Evolutionary conservation across 2,329 filamentous ascomycete genomes (phyloP), one percentile per base, ranked within the genome.

Genomic region (Cercospora sp.): DNA sequence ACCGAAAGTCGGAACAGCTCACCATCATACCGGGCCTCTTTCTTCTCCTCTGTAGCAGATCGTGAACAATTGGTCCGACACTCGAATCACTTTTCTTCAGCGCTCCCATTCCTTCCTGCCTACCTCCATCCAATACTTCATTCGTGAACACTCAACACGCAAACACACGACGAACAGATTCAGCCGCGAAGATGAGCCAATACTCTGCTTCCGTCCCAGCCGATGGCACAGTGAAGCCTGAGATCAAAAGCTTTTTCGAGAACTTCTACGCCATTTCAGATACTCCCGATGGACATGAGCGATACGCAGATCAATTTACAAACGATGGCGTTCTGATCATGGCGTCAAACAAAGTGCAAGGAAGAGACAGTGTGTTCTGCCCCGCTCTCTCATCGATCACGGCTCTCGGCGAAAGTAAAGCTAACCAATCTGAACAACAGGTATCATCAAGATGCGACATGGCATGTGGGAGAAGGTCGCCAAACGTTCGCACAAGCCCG

Each of bases 381-480:
- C 33, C 13, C 42, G 20, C 53, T 28, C 33, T 16, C n/a, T 10
- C 18, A 23, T 60, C 10, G n/a, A 55, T 42, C 36, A 42, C 36
- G 36, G 36, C 16, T 42, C 1, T 42, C 36, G 36, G 36, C 0
- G 2, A 42, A 42, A n/a, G n/a, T 42, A 42, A 42, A 42, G 36
- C 36, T 42, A 42, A 42, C 36, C 16, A n/a, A n/a, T 42, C 36
- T 42, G 36, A 8, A 42, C 36, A n/a, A 13, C 68, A 85, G 84
- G 82, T 67, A 87, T 87, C 70, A 78, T 86, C 5, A 76, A 79
- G 10, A 75, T 86, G 33, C 80, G 85, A n/a, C 81, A 84, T 72
- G 78, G 76, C 5, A 82, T 87, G 79, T 87, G 86, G 86, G 81
- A 83, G 39, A 82, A 83, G 58, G 81, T 88, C 3, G 75, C 79